These are phyloP conservation scores for Nemania bipapillata DNA, from an alignment of 2,329 filamentous ascomycete species.

Conservation along the genomic window DNA sequence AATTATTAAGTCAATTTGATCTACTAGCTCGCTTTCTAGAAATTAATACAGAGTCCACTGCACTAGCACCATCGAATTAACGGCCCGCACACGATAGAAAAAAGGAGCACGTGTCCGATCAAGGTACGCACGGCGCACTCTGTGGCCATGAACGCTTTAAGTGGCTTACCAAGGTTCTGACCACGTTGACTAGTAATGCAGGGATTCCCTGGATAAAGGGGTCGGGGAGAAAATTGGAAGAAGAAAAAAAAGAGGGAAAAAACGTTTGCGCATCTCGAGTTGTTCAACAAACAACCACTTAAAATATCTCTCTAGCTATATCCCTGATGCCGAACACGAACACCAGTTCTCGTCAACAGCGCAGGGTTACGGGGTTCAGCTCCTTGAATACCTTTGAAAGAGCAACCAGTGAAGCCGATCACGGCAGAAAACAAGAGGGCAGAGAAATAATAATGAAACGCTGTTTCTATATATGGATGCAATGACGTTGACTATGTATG, in stretches of 20 bases:
- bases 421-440: not conserved
- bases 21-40: not conserved
- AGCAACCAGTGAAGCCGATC: not conserved
- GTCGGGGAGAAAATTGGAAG: constrained; percentile 11
- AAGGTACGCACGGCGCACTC: constrained; percentile 24
- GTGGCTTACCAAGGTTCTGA: constrained; percentile 15
- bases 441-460: constrained; percentile 6
- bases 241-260: not conserved
- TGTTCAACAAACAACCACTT: constrained; percentile 7
- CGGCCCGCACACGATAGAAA: constrained; percentile 12
- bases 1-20: not conserved
- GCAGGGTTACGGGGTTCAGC: not conserved
- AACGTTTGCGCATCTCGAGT: not conserved
- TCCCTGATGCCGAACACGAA: constrained; percentile 13
- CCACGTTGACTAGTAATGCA: not conserved
- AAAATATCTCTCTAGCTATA: not conserved
- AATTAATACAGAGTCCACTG: not conserved
- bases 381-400: not conserved
- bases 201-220: not conserved
- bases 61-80: not conserved
- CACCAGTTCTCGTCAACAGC: not conserved
- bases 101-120: constrained; percentile 22
- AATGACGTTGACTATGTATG: constrained; percentile 10
- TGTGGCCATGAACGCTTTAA: constrained; percentile 8
- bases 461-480: constrained; percentile 3